A percentile compares a stretch with the other conserved stretches of the same genome.
Conservation (phyloP, 208 protist genomes). For the Crithidia sp. region DNA sequence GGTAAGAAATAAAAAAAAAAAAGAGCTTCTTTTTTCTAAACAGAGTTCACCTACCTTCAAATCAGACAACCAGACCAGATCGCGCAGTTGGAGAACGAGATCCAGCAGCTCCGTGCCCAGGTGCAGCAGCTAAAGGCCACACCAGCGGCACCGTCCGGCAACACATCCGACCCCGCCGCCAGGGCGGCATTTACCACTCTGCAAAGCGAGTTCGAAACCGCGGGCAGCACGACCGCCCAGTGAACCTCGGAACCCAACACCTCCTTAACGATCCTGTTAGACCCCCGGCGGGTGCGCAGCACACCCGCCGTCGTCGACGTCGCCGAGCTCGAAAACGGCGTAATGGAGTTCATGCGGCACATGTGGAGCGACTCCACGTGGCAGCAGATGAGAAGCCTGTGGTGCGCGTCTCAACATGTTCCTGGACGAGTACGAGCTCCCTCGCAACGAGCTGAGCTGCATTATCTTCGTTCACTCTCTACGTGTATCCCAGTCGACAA, state of each 20-base stretch:
- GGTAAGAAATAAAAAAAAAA: no score
- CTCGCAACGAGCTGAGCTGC: neutral
- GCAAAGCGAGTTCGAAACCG: no score
- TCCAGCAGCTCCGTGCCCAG: no score
- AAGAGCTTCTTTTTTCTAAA: no score
- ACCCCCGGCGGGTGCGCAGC: neutral
- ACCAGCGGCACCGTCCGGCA: no score
- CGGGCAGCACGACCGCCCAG: neutral
- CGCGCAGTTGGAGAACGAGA: no score
- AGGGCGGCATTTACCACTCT: no score
- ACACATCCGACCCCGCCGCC: no score
- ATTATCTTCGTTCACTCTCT: constrained; percentile 8
- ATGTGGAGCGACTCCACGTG: constrained; percentile 15
- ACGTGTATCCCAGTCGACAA: constrained; percentile 1
- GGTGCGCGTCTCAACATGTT: constrained; percentile 10
- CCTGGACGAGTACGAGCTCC: neutral
- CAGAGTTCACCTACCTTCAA: no score
- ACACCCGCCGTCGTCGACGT: neutral
- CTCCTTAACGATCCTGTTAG: neutral
- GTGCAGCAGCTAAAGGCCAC: no score
- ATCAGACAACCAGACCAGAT: no score
- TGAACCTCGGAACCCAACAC: neutral
- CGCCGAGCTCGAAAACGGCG: neutral
- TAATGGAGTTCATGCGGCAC: neutral
- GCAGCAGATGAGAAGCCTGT: constrained; percentile 7